Evolutionary conservation across 805 yeast genomes (phyloP).

Genomic region (Metschnikowia corniflorae): DNA sequence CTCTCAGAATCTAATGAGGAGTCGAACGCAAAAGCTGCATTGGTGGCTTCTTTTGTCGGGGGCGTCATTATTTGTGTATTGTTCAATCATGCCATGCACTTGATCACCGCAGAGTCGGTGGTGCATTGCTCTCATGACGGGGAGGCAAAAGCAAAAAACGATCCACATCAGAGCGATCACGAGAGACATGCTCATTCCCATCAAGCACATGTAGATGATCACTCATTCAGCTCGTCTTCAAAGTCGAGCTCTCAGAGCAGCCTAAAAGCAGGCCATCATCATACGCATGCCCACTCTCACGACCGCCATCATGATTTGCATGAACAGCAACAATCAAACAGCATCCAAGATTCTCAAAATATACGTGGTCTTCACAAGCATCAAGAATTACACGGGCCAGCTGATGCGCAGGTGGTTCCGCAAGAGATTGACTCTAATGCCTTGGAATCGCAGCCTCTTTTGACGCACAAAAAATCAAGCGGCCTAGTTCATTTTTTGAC

Average conservation of each 20-base stretch:
- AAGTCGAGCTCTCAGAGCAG: constrained; percentile 10
- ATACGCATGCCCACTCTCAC: background rate
- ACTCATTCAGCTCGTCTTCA: constrained; percentile 10
- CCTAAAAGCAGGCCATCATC: constrained; percentile 12
- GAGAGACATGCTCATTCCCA: constrained; percentile 10
- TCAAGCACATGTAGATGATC: constrained; percentile 14
- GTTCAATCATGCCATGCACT: constrained; percentile 66
- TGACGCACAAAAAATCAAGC: constrained; percentile 18
- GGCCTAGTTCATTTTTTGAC: constrained; percentile 27
- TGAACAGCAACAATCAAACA: no score
- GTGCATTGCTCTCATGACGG: constrained; percentile 79
- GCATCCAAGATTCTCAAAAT: background rate
- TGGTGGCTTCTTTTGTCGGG: constrained; percentile 45
- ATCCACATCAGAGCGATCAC: constrained; percentile 9
- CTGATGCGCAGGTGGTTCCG: no score
- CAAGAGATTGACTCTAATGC: constrained; percentile 1
- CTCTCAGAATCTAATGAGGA: constrained; percentile 27
- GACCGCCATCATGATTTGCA: background rate
- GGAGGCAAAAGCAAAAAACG: constrained; percentile 20
- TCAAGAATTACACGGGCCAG: background rate
- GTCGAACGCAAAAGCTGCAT: constrained; percentile 28
- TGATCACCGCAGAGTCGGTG: constrained; percentile 72
- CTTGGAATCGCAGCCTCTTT: constrained; percentile 10
- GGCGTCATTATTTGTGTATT: constrained; percentile 62
- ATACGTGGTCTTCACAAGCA: background rate